Percentiles rank a stretch among this genome's conserved stretches.
These are phyloP conservation scores for Epichloe sp. DNA, from an alignment of 2,329 filamentous ascomycete species.

Conservation along the genomic window DNA sequence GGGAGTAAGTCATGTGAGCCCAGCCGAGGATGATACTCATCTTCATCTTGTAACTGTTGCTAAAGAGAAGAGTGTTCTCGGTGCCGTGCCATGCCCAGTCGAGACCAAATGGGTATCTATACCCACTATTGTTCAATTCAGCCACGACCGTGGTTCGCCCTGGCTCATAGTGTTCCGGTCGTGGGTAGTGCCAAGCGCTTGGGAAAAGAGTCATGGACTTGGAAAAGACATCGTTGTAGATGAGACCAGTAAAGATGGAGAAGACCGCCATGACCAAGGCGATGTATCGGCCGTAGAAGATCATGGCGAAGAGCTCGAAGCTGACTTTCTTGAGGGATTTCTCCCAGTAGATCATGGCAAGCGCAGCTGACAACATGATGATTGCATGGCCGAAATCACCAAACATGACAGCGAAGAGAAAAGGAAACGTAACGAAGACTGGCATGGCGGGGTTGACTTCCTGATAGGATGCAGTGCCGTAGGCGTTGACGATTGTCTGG, in stretches of 20 bases:
- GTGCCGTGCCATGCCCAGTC: constrained; percentile 96
- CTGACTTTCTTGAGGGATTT: constrained; percentile 81
- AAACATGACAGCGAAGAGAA: constrained; percentile 99
- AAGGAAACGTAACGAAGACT: constrained; percentile 96
- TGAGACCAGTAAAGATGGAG: constrained; percentile 90
- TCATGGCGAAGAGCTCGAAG: constrained; percentile 95
- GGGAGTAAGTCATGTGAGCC: constrained; percentile 97
- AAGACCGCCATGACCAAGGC: constrained; percentile 97
- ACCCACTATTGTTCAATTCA: constrained; percentile 50
- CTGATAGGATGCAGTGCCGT: constrained; percentile 92
- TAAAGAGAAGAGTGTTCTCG: constrained; percentile 89
- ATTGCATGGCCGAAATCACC: constrained; percentile 90
- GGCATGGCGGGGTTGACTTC: constrained; percentile 95
- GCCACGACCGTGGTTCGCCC: constrained; percentile 52
- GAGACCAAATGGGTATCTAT: constrained; percentile 89
- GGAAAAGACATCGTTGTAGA: constrained; percentile 97
- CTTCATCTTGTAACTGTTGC: constrained; percentile 99
- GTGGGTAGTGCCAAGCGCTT: constrained; percentile 74
- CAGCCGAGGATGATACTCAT: constrained; percentile 95
- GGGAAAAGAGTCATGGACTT: constrained; percentile 80
- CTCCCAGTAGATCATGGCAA: constrained; percentile 95
- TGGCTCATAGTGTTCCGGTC: constrained; percentile 53
- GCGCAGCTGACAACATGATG: constrained; percentile 73
- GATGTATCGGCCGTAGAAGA: constrained; percentile 97
- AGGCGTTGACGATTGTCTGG: constrained; percentile 97